phyloP scores from a whole-genome alignment of 2,329 filamentous ascomycete species.

The Fusarium multiceps region DNA sequence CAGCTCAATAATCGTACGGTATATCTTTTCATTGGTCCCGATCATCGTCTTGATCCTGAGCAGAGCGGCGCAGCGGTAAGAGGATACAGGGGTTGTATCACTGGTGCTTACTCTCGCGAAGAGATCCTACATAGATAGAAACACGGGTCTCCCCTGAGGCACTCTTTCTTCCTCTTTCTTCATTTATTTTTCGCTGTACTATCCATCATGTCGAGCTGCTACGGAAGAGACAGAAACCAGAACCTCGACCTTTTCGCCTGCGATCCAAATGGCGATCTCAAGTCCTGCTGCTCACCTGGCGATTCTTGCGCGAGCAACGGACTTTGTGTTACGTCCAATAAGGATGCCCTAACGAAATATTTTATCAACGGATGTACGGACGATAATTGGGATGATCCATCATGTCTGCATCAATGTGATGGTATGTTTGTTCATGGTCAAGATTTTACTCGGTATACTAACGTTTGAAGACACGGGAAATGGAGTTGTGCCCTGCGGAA shows the following conservation, averaged over 20 bases:
- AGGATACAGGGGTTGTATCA: background rate
- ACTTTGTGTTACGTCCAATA: background rate
- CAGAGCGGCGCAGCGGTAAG: conserved; percentile 1
- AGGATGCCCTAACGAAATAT: background rate
- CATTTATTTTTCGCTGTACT: background rate
- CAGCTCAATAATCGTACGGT: background rate
- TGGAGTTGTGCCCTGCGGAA: background rate
- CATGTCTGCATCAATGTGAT: background rate
- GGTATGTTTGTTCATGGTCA: background rate
- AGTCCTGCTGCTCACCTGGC: background rate
- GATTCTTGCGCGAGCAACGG: background rate
- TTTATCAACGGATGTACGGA: background rate
- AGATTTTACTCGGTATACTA: background rate
- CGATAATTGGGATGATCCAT: background rate
- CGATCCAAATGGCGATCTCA: background rate
- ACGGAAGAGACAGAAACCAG: background rate
- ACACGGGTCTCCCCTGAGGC: background rate
- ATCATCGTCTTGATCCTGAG: background rate
- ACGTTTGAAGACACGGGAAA: background rate
- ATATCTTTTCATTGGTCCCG: background rate
- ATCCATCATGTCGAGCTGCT: background rate
- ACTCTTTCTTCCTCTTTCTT: background rate
- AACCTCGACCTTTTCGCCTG: background rate
- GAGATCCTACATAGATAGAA: background rate
- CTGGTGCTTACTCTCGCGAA: conserved; percentile 1